Evolutionary conservation across 2,329 filamentous ascomycete species (phyloP).

Genomic region (Colletotrichum sp.): DNA sequence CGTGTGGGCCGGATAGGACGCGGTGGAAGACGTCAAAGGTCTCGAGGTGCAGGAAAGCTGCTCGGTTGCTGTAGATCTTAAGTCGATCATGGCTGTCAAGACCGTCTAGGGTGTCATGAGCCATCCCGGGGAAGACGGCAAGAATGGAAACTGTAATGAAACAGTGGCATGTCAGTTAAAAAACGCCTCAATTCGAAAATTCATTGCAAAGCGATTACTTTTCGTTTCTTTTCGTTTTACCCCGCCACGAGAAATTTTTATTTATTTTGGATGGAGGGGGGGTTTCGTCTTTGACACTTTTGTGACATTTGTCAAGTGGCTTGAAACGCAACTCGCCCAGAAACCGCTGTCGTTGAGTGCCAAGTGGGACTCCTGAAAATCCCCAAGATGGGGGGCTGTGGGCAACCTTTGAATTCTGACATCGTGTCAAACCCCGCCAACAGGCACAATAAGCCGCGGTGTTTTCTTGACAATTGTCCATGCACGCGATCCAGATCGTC

Average conservation of each 20-base stretch:
- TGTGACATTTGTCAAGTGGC: slow-evolving; percentile 3
- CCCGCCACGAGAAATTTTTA: neutral
- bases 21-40: neutral
- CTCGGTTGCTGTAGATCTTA: slow-evolving; percentile 6
- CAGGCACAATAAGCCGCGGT: neutral
- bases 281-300: slow-evolving; percentile 9
- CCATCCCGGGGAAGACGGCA: neutral
- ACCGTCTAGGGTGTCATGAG: neutral
- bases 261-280: neutral
- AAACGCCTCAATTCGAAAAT: neutral
- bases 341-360: slow-evolving; percentile 4
- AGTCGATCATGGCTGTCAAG: slow-evolving; percentile 4
- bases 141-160: neutral
- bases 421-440: neutral
- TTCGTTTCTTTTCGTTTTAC: neutral
- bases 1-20: neutral
- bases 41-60: neutral
- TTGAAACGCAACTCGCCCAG: slow-evolving; percentile 10
- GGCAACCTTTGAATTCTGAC: neutral
- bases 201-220: neutral
- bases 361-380: slow-evolving; percentile 14
- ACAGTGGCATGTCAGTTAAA: neutral
- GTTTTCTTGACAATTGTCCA: neutral
- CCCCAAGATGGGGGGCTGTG: neutral
- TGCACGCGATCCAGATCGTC: neutral